phyloP scores from a whole-genome alignment of 805 yeast species.

The Saccharomyces mikatae region DNA sequence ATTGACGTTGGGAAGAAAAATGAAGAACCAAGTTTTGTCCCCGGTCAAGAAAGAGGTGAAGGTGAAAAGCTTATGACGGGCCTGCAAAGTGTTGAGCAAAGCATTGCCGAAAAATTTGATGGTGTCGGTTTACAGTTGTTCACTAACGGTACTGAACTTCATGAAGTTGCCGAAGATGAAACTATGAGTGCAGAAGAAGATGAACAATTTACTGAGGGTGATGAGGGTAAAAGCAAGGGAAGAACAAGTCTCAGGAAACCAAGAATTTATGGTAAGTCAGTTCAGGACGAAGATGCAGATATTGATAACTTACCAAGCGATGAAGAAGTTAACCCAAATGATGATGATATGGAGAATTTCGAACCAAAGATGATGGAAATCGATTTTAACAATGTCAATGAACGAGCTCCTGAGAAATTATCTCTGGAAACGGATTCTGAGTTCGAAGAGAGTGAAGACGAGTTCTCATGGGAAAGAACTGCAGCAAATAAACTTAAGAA shows the following conservation, averaged over 20 bases:
- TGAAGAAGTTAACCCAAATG: constrained; percentile 38
- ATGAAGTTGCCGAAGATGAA: constrained; percentile 35
- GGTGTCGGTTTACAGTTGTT: constrained; percentile 73
- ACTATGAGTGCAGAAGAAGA: constrained; percentile 31
- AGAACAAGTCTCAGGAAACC: constrained; percentile 58
- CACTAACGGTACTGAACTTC: constrained; percentile 48
- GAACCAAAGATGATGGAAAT: constrained; percentile 42
- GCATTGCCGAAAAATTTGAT: constrained; percentile 49
- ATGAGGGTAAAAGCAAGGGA: constrained; percentile 42
- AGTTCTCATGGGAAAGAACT: constrained; percentile 28
- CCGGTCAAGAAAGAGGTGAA: constrained; percentile 64
- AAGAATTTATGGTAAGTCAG: constrained; percentile 46
- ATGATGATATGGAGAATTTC: constrained; percentile 31
- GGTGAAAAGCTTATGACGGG: constrained; percentile 83
- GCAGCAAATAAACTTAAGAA: constrained; percentile 59
- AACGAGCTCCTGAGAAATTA: constrained; percentile 31
- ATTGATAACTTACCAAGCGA: constrained; percentile 39
- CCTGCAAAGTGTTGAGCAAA: constrained; percentile 60
- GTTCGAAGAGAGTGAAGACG: constrained; percentile 35
- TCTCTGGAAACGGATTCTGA: constrained; percentile 48
- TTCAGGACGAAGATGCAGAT: constrained; percentile 39
- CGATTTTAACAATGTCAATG: constrained; percentile 36
- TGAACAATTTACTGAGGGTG: constrained; percentile 10
- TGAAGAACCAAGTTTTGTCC: constrained; percentile 39
- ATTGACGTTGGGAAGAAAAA: constrained; percentile 46